Percentiles rank a stretch among this genome's conserved stretches.
Evolutionary conservation across 1,284 basidiomycete species (phyloP).

Genomic region (Coriolopsis trogii): DNA sequence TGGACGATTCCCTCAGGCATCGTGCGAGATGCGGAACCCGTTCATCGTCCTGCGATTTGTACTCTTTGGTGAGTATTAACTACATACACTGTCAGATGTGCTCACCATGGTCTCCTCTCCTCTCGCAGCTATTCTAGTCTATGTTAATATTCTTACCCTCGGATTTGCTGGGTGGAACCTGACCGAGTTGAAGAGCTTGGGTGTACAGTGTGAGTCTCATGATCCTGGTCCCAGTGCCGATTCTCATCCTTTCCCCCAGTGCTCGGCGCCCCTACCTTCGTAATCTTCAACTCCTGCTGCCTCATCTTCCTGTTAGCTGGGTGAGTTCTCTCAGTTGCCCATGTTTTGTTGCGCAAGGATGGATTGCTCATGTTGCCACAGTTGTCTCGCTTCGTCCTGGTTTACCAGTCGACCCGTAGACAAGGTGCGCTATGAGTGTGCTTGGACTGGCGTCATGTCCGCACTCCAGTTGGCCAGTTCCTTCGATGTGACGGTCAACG

Average conservation of each 20-base stretch:
- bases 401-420: slow-evolving; percentile 29
- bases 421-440: slow-evolving; percentile 52
- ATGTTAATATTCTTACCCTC: slow-evolving; percentile 53
- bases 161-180: slow-evolving; percentile 64
- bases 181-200: slow-evolving; percentile 38
- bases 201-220: slow-evolving; percentile 38
- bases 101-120: background rate
- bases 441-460: slow-evolving; percentile 53
- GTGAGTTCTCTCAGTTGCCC: slow-evolving; percentile 41
- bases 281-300: slow-evolving; percentile 52
- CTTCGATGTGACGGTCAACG: slow-evolving; percentile 47
- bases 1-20: slow-evolving; percentile 6
- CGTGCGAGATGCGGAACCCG: slow-evolving; percentile 36
- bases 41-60: slow-evolving; percentile 60
- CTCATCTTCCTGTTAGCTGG: slow-evolving; percentile 46
- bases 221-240: background rate
- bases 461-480: slow-evolving; percentile 55
- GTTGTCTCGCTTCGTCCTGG: slow-evolving; percentile 3
- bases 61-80: slow-evolving; percentile 51
- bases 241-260: background rate
- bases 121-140: slow-evolving; percentile 50
- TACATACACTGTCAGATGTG: background rate
- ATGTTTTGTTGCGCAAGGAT: background rate
- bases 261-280: slow-evolving; percentile 48
- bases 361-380: background rate